Percentiles rank a stretch among this genome's conserved stretches.
phyloP scores from a whole-genome alignment of 371 early-diverging fungal genomes.

The Mitosporidium daphniae region DNA sequence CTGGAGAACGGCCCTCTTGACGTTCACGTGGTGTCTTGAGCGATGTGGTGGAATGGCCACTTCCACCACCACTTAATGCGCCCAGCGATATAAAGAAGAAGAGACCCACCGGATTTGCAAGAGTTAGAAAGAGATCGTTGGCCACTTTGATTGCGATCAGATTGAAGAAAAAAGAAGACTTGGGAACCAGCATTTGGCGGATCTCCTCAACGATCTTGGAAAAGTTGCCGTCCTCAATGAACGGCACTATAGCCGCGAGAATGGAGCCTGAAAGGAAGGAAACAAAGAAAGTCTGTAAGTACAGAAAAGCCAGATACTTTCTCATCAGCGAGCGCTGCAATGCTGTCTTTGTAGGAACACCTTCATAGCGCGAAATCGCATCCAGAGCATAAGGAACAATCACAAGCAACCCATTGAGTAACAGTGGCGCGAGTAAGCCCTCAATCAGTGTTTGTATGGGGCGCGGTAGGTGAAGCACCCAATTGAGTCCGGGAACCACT shows the following conservation, averaged over 20 bases:
- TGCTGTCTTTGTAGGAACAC: conserved; percentile 5
- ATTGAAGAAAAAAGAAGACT: conserved; percentile 10
- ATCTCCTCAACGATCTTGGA: conserved; percentile 3
- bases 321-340: conserved; percentile 7
- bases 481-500: conserved; percentile 3
- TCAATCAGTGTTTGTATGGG: conserved; percentile 3
- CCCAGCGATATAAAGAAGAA: conserved; percentile 3
- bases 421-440: conserved; percentile 7
- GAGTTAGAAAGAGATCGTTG: conserved; percentile 4
- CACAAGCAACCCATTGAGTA: conserved; percentile 6
- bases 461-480: conserved; percentile 3
- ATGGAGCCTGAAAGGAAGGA: too few species aligned
- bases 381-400: conserved; percentile 6
- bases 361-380: conserved; percentile 6
- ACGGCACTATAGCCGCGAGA: not conserved
- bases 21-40: conserved; percentile 5
- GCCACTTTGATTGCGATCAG: conserved; percentile 7
- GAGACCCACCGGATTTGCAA: conserved; percentile 7
- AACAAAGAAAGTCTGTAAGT: conserved; percentile 9
- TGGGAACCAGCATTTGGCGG: too few species aligned
- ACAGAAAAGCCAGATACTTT: conserved; percentile 7
- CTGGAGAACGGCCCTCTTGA: conserved; percentile 3
- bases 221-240: conserved; percentile 3
- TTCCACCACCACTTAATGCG: conserved; percentile 2
- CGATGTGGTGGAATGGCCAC: too few species aligned